Evolutionary conservation across 345 rosid genomes (phyloP).

Genomic region (Eucalyptus erythrocorys): DNA sequence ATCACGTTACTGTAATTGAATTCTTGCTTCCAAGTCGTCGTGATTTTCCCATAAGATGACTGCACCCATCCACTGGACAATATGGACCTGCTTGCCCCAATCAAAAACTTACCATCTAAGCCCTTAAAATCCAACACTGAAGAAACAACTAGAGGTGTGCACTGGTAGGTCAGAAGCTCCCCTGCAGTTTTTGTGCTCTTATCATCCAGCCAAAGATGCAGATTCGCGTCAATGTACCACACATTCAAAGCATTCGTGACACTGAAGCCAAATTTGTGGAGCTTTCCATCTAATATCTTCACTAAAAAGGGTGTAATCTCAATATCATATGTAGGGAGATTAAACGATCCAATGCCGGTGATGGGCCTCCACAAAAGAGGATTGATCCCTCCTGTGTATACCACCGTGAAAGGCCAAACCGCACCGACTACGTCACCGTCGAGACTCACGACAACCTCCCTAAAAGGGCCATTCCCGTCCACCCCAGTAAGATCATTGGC

Average conservation of each 20-base stretch:
- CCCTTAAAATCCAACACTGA: conserved; percentile 28
- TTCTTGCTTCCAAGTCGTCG: conserved; percentile 32
- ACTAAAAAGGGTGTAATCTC: conserved; percentile 69
- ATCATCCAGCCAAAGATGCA: conserved; percentile 79
- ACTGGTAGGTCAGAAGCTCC: conserved; percentile 32
- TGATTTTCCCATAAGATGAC: conserved; percentile 53
- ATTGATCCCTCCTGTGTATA: conserved; percentile 78
- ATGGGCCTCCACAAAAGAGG: conserved; percentile 86
- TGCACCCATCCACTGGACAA: conserved; percentile 48
- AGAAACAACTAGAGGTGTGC: conserved; percentile 20
- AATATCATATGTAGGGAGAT: conserved; percentile 78
- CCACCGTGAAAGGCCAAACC: conserved; percentile 84
- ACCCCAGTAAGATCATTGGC: conserved; percentile 38
- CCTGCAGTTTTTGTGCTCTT: conserved; percentile 36
- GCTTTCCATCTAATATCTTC: conserved; percentile 53
- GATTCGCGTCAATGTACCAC: conserved; percentile 78
- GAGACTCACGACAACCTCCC: conserved; percentile 72
- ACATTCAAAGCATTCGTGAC: conserved; percentile 77
- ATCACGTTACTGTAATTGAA: conserved; percentile 46
- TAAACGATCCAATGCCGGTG: conserved; percentile 64
- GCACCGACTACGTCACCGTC: conserved; percentile 67
- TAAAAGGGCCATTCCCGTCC: conserved; percentile 81
- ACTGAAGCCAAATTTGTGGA: conserved; percentile 45
- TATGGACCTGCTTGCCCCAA: conserved; percentile 38
- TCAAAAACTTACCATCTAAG: conserved; percentile 44